A percentile compares a stretch with the other conserved stretches of the same genome.
Evolutionary conservation across 2,329 filamentous ascomycete genomes (phyloP).

Genomic region (Epichloe typhina): DNA sequence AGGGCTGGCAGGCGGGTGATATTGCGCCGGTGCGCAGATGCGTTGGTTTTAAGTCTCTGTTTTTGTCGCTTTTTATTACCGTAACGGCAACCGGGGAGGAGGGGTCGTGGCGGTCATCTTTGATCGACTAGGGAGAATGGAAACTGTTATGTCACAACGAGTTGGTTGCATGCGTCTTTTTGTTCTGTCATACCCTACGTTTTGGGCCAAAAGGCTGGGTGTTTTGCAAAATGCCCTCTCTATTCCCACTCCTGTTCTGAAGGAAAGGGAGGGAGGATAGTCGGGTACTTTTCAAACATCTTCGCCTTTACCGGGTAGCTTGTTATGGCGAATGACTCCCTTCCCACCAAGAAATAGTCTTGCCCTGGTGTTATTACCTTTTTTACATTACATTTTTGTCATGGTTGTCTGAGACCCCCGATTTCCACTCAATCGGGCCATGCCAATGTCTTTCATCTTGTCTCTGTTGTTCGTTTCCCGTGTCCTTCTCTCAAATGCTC

Average conservation of each 20-base stretch:
- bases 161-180: conserved; percentile 5
- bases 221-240: background rate
- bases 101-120: conserved; percentile 6
- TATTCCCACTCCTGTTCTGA: background rate
- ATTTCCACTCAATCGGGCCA: conserved; percentile 11
- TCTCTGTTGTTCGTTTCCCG: background rate
- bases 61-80: conserved; percentile 8
- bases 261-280: background rate
- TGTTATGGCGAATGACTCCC: conserved; percentile 1
- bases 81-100: conserved; percentile 20
- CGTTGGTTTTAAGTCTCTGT: conserved; percentile 17
- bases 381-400: background rate
- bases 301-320: background rate
- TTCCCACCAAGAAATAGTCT: background rate
- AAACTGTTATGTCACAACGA: conserved; percentile 6
- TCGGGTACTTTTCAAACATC: background rate
- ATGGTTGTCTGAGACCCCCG: conserved; percentile 8
- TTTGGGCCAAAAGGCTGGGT: conserved; percentile 3
- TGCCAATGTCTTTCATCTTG: background rate
- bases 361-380: conserved; percentile 1
- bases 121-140: conserved; percentile 7
- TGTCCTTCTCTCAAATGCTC: background rate
- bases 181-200: conserved; percentile 3
- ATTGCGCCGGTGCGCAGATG: conserved; percentile 19
- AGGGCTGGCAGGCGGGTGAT: conserved; percentile 23